Evolutionary conservation across 129 eudicot species (phyloP), one percentile per base, ranked within the genome.

Genomic region (Lonicera japonica): DNA sequence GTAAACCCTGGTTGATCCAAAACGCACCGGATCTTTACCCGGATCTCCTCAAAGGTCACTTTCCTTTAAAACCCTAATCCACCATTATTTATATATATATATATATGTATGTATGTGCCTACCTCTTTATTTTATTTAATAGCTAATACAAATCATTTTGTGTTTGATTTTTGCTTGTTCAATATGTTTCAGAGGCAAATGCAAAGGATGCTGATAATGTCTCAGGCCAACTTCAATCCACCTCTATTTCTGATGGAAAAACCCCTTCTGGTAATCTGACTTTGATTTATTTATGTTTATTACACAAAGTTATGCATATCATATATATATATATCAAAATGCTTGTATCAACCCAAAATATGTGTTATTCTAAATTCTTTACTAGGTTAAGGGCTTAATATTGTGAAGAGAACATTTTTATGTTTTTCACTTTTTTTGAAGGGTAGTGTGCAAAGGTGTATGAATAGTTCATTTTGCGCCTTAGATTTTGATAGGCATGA

Each of bases 1-100:
- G 97, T 77, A 89, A 89, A 61, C 97, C 97, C 21, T 89, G 97
- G 97, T 71, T 89, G 81, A 89, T 89, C 76, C 80, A 75, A 57
- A 73, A 86, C 66, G 97, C 95, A 34, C 88, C 91, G 40, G 75
- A 83, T 18, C 58, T 80, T 50, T 86, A 86, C 61, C 97, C 97
- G 7, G 88, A 89, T 76, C 97, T 89, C 29, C 34, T 82, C 54
- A 75, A 77, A 82, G 96, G 96, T 89, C 1, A 0, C 17, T 22
- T 3, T 11, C 18, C 18, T 2, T 6, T 6, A 29, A 36, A 62
- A 53, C 60, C 64, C 56, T 58, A 58, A 63, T 41, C 23, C 22
- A 7, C 55, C 45, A 34, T 56, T 12, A 8, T 41, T 7, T 50
- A 5, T 46, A 20, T 61, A n/a, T n/a, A n/a, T n/a, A n/a, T n/a